Base-by-base conservation (phyloP, 2,329 filamentous ascomycete genomes). In the Aspergillus fructus region DNA sequence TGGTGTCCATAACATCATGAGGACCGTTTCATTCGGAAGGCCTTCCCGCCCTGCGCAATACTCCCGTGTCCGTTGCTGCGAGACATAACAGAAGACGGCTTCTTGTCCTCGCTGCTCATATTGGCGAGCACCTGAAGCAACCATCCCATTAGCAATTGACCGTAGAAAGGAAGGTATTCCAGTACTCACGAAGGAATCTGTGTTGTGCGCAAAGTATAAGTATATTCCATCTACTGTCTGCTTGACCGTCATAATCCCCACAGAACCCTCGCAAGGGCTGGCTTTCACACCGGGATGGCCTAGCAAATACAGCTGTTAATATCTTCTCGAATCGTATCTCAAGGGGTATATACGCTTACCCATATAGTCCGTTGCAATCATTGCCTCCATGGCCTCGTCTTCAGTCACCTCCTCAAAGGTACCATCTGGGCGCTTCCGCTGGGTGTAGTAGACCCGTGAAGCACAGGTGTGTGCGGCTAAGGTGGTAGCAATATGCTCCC, bases 401-500 rank as follows among this genome's bases (percentile, higher is more conserved):
- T 96, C 90, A 15, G 86, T 85, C 13, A 89, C 88, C 11, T 82
- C 74, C 15, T 89, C 79, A 61, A 89, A 85, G 7, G 74, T 74
- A 6, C 91, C 91, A 15, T 83, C 49, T 74, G 76, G 2, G 78
- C 83, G 63, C 84, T 87, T 68, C 81, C 83, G 49, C 81, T 88
- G 64, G 81, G 71, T 84, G 63, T 88, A 85, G 70, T 92, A 96
- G 24, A 99, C 81, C 46, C 94, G 85, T 63, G 93, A 89, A 0
- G 93, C 92, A 70, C 92, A 96, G 55, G 89, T 88, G 58, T 89
- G 87, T 6, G 94, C 93, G 11, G 94, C 93, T 83, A 96, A 89
- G 0, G 93, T 96, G 0, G 93, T 97, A 37, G 92, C 90, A 89
- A 99, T 99, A 71, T 99, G 94, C 76, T 99, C 94, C 48, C 94